Conservation (phyloP, 108 stramenopile genomes). For the Bacterosira constricta region DNA sequence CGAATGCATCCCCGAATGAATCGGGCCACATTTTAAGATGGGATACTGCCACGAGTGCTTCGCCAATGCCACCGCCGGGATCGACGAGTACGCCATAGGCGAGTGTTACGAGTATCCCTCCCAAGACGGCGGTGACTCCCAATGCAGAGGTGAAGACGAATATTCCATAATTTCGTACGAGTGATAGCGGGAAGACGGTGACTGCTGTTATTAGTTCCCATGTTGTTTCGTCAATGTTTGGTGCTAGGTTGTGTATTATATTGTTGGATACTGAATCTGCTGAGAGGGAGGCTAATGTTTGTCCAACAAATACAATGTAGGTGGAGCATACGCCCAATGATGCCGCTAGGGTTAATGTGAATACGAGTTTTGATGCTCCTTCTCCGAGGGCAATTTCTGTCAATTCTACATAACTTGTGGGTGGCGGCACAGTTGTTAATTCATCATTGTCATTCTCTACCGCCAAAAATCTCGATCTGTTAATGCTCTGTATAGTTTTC, state of each 20-base stretch:
- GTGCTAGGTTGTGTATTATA: constrained; percentile 18
- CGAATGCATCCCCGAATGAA: constrained; percentile 37
- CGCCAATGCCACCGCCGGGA: constrained; percentile 36
- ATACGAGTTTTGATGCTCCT: constrained; percentile 27
- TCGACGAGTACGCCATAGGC: constrained; percentile 52
- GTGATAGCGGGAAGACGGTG: constrained; percentile 40
- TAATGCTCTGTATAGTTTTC: constrained; percentile 44
- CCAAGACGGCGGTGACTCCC: constrained; percentile 48
- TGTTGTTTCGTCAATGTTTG: constrained; percentile 21
- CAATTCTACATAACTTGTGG: constrained; percentile 43
- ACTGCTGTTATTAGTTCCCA: constrained; percentile 40
- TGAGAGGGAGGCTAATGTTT: constrained; percentile 37
- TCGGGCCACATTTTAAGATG: constrained; percentile 44
- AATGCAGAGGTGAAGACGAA: constrained; percentile 57
- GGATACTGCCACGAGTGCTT: constrained; percentile 13
- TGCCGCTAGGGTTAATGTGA: constrained; percentile 42
- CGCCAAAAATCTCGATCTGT: constrained; percentile 16
- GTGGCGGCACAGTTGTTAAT: not conserved
- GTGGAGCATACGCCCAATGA: constrained; percentile 52
- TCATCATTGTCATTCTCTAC: not conserved
- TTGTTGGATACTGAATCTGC: constrained; percentile 27
- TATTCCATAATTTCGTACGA: constrained; percentile 47
- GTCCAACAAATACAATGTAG: constrained; percentile 49
- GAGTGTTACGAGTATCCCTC: constrained; percentile 43
- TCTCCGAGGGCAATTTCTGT: constrained; percentile 37